Conservation (phyloP, 768 basidiomycete species). For the Cyclocybe cylindracea region DNA sequence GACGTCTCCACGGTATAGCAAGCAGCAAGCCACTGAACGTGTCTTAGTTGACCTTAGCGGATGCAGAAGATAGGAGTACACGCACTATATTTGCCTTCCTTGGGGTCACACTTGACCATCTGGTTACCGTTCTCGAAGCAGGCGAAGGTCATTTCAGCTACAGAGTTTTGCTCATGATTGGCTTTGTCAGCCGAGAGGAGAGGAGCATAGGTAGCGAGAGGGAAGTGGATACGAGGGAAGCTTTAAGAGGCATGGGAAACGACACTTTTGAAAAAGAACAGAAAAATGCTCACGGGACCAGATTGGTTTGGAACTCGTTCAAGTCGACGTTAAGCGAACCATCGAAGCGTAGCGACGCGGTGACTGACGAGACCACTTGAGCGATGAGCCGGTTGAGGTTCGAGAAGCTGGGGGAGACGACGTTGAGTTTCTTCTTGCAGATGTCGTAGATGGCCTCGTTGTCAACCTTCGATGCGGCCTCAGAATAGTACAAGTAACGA, state of each 20-base stretch:
- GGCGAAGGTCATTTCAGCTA: slow-evolving; percentile 96
- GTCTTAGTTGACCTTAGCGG: neutral
- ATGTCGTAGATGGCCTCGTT: slow-evolving; percentile 98
- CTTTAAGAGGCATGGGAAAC: slow-evolving; percentile 35
- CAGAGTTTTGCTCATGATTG: slow-evolving; percentile 94
- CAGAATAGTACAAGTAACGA: neutral
- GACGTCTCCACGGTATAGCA: slow-evolving; percentile 93
- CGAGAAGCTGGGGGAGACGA: slow-evolving; percentile 82
- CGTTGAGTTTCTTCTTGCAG: slow-evolving; percentile 92
- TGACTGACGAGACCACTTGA: slow-evolving; percentile 96
- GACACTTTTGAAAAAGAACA: neutral
- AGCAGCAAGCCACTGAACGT: slow-evolving; percentile 77
- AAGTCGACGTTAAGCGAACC: slow-evolving; percentile 97
- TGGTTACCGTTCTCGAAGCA: slow-evolving; percentile 97
- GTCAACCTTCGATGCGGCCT: slow-evolving; percentile 52
- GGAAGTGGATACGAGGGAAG: slow-evolving; percentile 98
- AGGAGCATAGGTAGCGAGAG: slow-evolving; percentile 92
- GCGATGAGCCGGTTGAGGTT: slow-evolving; percentile 97
- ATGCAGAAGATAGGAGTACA: slow-evolving; percentile 11
- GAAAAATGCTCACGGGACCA: slow-evolving; percentile 79
- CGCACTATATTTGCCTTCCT: slow-evolving; percentile 96
- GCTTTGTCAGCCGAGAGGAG: slow-evolving; percentile 95
- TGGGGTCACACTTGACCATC: slow-evolving; percentile 94
- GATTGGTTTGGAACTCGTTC: slow-evolving; percentile 98
- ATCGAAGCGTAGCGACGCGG: slow-evolving; percentile 94